Evolutionary conservation across 1,284 basidiomycete species (phyloP).

Genomic region (Sporisorium graminicola): DNA sequence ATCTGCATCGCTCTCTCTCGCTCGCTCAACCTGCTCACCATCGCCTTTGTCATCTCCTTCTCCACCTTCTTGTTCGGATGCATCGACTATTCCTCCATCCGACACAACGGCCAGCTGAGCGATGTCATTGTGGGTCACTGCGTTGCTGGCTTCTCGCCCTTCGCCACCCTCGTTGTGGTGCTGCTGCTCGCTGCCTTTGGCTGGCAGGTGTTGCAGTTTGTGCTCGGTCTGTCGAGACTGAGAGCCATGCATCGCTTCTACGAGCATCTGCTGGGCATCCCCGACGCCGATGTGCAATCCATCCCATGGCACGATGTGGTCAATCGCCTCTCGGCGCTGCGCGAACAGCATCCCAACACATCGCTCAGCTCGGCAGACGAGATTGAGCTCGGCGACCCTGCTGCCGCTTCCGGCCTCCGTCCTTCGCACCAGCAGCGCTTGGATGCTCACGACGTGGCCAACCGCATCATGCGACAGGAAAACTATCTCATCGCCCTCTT

Average conservation of each 20-base stretch:
- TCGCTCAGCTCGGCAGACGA: slow-evolving; percentile 58
- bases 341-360: slow-evolving; percentile 57
- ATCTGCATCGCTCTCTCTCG: slow-evolving; percentile 90
- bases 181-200: slow-evolving; percentile 84
- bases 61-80: slow-evolving; percentile 95
- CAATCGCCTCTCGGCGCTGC: slow-evolving; percentile 76
- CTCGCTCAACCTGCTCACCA: slow-evolving; percentile 89
- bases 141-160: slow-evolving; percentile 82
- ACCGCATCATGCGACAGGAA: slow-evolving; percentile 95
- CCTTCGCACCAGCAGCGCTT: slow-evolving; percentile 36
- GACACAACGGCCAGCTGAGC: slow-evolving; percentile 62
- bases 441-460: slow-evolving; percentile 96
- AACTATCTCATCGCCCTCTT: slow-evolving; percentile 98
- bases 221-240: slow-evolving; percentile 77
- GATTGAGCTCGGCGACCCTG: slow-evolving; percentile 70
- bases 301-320: slow-evolving; percentile 97
- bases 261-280: slow-evolving; percentile 74
- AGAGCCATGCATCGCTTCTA: slow-evolving; percentile 92
- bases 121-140: slow-evolving; percentile 65
- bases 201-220: slow-evolving; percentile 73
- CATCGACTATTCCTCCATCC: slow-evolving; percentile 85
- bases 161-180: slow-evolving; percentile 74
- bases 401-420: slow-evolving; percentile 44
- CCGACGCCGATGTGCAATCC: slow-evolving; percentile 88
- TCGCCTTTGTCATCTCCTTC: slow-evolving; percentile 96